Percentiles rank a stretch among this genome's conserved stretches.
phyloP scores from a whole-genome alignment of 2,329 filamentous ascomycete genomes.

The Cordyceps militaris region DNA sequence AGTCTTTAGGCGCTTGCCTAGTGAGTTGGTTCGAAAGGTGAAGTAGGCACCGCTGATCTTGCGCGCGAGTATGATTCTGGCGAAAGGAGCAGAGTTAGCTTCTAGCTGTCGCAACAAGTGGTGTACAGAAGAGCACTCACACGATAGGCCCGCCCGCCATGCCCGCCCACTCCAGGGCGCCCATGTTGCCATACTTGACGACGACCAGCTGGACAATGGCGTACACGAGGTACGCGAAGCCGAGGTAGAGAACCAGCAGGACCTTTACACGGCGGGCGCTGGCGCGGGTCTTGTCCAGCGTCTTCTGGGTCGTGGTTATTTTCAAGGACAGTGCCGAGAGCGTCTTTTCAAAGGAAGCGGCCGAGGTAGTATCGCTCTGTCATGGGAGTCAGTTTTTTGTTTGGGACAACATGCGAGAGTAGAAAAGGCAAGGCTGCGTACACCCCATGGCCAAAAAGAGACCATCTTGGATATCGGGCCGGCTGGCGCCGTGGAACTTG shows the following conservation, averaged over 20 bases:
- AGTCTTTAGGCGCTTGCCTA: slow-evolving; percentile 62
- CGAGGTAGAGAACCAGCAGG: slow-evolving; percentile 83
- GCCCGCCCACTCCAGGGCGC: slow-evolving; percentile 67
- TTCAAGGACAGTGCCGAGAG: slow-evolving; percentile 75
- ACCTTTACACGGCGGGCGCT: slow-evolving; percentile 72
- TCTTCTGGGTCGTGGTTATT: slow-evolving; percentile 67
- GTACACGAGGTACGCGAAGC: slow-evolving; percentile 84
- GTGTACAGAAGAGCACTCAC: slow-evolving; percentile 39
- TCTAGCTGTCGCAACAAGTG: background rate
- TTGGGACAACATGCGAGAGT: background rate
- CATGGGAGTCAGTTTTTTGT: slow-evolving; percentile 15
- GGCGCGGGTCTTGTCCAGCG: slow-evolving; percentile 66
- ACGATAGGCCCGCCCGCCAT: slow-evolving; percentile 71
- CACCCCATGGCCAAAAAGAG: slow-evolving; percentile 80
- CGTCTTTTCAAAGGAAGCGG: slow-evolving; percentile 88
- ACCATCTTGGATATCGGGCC: slow-evolving; percentile 52
- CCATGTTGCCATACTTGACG: slow-evolving; percentile 75
- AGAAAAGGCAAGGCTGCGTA: slow-evolving; percentile 27
- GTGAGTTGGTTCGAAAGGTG: slow-evolving; percentile 68
- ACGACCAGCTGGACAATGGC: slow-evolving; percentile 76
- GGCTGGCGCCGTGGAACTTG: background rate
- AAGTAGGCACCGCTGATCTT: slow-evolving; percentile 63
- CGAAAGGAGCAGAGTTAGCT: slow-evolving; percentile 15
- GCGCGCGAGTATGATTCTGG: slow-evolving; percentile 76
- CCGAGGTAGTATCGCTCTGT: slow-evolving; percentile 71